Evolutionary conservation across 352 stramenopile species (phyloP), one percentile per base, ranked within the genome.

Genomic region (Achlya hypogyna): DNA sequence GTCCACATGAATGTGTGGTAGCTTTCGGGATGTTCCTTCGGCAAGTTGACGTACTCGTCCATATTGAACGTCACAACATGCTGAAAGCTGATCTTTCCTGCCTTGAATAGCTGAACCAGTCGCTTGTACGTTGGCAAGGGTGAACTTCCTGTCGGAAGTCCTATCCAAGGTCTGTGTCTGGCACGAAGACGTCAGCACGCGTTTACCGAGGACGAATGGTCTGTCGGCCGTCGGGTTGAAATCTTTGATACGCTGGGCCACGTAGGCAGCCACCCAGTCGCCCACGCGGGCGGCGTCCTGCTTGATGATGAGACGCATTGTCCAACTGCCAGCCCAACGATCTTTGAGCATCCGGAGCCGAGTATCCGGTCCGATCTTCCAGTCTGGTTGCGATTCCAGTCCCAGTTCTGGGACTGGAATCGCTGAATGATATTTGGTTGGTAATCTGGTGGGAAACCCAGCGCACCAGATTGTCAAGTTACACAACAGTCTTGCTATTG

Each of bases 51-150:
- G 71, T 96, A 96, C 58, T 96, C 88, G 72, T 96, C 88, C 87
- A 96, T 96, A 69, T 96, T 96, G 73, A 96, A 95, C 23, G 88
- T 96, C 62, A 95, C 81, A 12, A 96, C 86, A 63, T 96, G 74
- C 69, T 90, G 70, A 62, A 96, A 96, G 72, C 79, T 88, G 27
- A 87, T 32, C n/a, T 38, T 71, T 18, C 43, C 28, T 47, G 69
- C 35, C 25, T 45, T 28, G 54, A 38, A 51, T 62, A 92, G 82
- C 68, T 89, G 73, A 47, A 96, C 86, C 25, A 96, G 78, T 70
- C 86, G 79, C 60, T 76, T 71, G 77, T 96, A 96, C 35, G 84
- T 88, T 45, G 77, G 67, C 63, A 96, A 69, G 53, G 88, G 88
- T n/a, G 88, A 93, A 74, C 79, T 90, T 54, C 88, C 88, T 10